Conservation (phyloP, 1,284 basidiomycete genomes). For the Schizopora paradoxa region DNA sequence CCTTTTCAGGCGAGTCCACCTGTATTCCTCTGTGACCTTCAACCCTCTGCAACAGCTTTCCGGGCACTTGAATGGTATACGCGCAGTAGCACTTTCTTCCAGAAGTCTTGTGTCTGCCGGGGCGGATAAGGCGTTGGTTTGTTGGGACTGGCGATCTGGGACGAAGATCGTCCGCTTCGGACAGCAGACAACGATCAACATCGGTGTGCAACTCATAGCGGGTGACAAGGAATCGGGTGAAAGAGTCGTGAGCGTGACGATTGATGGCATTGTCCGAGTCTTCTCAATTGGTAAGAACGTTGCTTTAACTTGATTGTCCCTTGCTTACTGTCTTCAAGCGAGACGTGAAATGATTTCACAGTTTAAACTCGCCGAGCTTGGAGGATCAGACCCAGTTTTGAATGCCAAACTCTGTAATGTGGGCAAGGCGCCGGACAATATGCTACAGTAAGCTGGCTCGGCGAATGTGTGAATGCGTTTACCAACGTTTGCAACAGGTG, state of each 20-base stretch:
- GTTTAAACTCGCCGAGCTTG: slow-evolving; percentile 80
- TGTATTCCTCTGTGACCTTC: slow-evolving; percentile 78
- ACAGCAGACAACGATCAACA: slow-evolving; percentile 88
- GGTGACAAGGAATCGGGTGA: slow-evolving; percentile 55
- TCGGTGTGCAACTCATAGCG: slow-evolving; percentile 80
- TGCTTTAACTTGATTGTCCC: neutral
- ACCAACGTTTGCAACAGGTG: slow-evolving; percentile 40
- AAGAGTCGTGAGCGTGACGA: slow-evolving; percentile 82
- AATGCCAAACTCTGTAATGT: slow-evolving; percentile 67
- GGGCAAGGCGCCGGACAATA: slow-evolving; percentile 73
- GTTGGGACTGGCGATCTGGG: slow-evolving; percentile 85
- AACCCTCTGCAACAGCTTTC: slow-evolving; percentile 78
- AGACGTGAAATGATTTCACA: slow-evolving; percentile 84
- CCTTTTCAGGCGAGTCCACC: slow-evolving; percentile 60
- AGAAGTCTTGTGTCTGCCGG: slow-evolving; percentile 86
- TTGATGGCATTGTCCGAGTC: slow-evolving; percentile 86
- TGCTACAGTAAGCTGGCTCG: slow-evolving; percentile 59
- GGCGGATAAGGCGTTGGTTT: slow-evolving; percentile 84
- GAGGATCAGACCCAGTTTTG: slow-evolving; percentile 58
- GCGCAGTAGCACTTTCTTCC: slow-evolving; percentile 82
- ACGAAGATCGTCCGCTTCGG: slow-evolving; percentile 87
- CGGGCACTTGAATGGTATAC: slow-evolving; percentile 76
- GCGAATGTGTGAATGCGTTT: slow-evolving; percentile 1
- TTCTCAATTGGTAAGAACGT: slow-evolving; percentile 77
- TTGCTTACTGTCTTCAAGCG: slow-evolving; percentile 34